Percentiles rank a stretch among this genome's conserved stretches.
Evolutionary conservation across 169 alveolate genomes (phyloP).

Genomic region (Hammondia hammondi): DNA sequence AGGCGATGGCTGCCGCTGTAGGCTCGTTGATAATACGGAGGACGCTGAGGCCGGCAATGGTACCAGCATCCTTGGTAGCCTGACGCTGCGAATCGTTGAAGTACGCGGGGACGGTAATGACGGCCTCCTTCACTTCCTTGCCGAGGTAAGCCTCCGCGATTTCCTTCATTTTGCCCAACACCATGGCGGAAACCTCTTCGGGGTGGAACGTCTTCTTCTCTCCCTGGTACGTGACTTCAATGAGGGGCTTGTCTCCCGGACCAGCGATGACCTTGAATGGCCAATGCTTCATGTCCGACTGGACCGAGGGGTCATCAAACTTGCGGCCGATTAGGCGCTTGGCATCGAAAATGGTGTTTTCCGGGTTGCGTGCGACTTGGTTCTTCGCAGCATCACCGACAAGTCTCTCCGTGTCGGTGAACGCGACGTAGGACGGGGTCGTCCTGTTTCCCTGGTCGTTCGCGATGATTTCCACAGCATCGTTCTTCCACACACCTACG

Average conservation of each 20-base stretch:
- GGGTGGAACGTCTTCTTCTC: conserved; percentile 94
- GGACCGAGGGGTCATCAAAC: conserved; percentile 94
- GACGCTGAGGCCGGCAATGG: conserved; percentile 96
- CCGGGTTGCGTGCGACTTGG: conserved; percentile 95
- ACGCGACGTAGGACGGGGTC: conserved; percentile 98
- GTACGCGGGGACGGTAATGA: conserved; percentile 99
- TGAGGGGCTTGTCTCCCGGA: conserved; percentile 93
- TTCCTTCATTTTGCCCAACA: conserved; percentile 95
- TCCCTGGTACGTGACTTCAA: conserved; percentile 91
- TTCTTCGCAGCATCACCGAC: conserved; percentile 98
- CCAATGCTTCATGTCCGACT: conserved; percentile 94
- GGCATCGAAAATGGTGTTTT: conserved; percentile 96
- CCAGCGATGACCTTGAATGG: conserved; percentile 91
- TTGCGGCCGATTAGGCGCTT: conserved; percentile 97
- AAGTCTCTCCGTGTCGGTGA: conserved; percentile 96
- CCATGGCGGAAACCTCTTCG: conserved; percentile 98
- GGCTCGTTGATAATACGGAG: conserved; percentile 98
- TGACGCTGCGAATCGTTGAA: conserved; percentile 99
- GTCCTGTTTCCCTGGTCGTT: conserved; percentile 98
- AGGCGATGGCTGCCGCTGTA: conserved; percentile 99
- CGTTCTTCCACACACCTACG: conserved; percentile 96
- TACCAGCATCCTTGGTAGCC: conserved; percentile 99
- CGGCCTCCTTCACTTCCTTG: conserved; percentile 94
- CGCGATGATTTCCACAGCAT: conserved; percentile 97
- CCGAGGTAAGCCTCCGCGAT: conserved; percentile 96